phyloP scores from a whole-genome alignment of 768 basidiomycete species.

The Neoboletus brunneissimus region DNA sequence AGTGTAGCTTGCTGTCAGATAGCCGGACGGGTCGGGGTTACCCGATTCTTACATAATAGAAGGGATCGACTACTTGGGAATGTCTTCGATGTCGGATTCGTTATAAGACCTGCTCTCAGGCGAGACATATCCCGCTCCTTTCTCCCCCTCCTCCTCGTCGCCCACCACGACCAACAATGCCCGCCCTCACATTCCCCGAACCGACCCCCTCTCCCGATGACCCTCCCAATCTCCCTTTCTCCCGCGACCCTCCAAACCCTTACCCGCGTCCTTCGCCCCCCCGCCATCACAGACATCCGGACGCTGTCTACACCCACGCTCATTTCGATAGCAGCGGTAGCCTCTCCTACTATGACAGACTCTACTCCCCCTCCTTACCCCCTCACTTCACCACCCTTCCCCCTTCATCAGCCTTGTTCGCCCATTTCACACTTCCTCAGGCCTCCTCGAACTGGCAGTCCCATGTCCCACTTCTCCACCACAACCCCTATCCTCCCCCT shows the following conservation, averaged over 20 bases:
- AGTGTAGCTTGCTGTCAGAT: background rate
- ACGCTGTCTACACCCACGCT: constrained; percentile 19
- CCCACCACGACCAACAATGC: constrained; percentile 21
- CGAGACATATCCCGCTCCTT: constrained; percentile 30
- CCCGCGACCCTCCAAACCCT: constrained; percentile 13
- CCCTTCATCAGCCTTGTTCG: constrained; percentile 25
- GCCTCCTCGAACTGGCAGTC: constrained; percentile 29
- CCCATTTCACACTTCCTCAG: constrained; percentile 25
- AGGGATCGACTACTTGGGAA: constrained; percentile 28
- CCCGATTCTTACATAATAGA: constrained; percentile 26
- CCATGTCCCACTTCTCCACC: constrained; percentile 36
- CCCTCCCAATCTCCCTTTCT: background rate
- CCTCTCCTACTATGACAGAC: constrained; percentile 17
- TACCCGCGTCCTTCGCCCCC: constrained; percentile 22
- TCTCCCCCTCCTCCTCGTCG: constrained; percentile 4
- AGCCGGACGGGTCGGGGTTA: constrained; percentile 12
- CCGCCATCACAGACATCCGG: constrained; percentile 20
- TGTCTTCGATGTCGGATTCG: constrained; percentile 24
- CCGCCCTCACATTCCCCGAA: constrained; percentile 27
- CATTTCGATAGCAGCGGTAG: constrained; percentile 22
- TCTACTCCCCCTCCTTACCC: constrained; percentile 9
- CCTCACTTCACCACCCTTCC: constrained; percentile 10
- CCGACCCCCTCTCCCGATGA: constrained; percentile 1
- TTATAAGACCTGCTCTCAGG: constrained; percentile 37
- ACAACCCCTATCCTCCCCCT: constrained; percentile 44